Evolutionary conservation across 202 grass and related monocot genomes (phyloP).

Genomic region (Dendrocalamus latiflorus): DNA sequence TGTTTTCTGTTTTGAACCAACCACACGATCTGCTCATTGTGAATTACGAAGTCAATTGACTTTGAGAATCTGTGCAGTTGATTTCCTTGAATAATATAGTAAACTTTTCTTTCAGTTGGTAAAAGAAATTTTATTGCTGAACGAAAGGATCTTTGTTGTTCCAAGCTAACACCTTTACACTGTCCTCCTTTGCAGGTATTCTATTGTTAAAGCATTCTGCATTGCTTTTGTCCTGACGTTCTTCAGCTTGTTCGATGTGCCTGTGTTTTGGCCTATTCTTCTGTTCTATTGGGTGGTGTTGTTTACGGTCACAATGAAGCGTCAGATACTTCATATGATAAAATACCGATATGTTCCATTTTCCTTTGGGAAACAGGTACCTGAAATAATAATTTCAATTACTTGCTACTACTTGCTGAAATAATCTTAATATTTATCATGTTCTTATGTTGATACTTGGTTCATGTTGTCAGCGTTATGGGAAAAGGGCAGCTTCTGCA

Average conservation of each 20-base stretch:
- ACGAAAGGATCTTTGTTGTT: neutral
- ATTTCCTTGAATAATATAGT: neutral
- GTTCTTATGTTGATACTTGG: neutral
- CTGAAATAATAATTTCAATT: neutral
- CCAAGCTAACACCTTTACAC: neutral
- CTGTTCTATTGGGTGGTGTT: slow-evolving; percentile 70
- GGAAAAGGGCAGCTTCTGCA: slow-evolving; percentile 24
- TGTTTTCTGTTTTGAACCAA: neutral
- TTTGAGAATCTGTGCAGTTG: neutral
- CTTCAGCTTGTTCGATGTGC: slow-evolving; percentile 65
- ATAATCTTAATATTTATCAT: neutral
- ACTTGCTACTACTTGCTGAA: slow-evolving; percentile 6
- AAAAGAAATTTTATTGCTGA: neutral
- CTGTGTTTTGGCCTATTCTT: slow-evolving; percentile 88
- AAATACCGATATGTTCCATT: slow-evolving; percentile 89
- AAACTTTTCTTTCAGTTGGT: neutral
- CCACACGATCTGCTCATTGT: neutral
- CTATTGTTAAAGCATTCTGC: slow-evolving; percentile 64
- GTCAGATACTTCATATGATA: slow-evolving; percentile 79
- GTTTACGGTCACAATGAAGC: slow-evolving; percentile 74
- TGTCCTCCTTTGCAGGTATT: slow-evolving; percentile 57
- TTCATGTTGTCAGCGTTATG: slow-evolving; percentile 44
- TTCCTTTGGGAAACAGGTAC: slow-evolving; percentile 77
- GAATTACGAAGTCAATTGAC: neutral
- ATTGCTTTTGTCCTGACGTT: slow-evolving; percentile 74